Evolutionary conservation across 2,329 filamentous ascomycete species (phyloP).

Genomic region (Diaporthe vaccinii): DNA sequence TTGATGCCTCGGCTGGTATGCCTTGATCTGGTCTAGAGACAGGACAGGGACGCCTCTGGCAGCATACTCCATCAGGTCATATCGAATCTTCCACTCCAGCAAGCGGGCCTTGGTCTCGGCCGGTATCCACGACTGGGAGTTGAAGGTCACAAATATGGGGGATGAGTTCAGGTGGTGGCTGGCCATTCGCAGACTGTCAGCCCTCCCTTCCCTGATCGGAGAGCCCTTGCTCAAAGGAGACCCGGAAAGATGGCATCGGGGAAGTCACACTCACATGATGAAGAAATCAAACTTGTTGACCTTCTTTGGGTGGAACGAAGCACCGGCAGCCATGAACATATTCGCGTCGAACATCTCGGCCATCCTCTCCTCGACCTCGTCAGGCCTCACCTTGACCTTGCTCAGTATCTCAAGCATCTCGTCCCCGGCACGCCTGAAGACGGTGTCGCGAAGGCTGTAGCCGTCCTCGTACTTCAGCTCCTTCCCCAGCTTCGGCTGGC

Average conservation of each 20-base stretch:
- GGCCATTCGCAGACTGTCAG: constrained; percentile 47
- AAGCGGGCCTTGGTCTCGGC: constrained; percentile 74
- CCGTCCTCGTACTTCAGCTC: constrained; percentile 65
- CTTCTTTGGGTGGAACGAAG: constrained; percentile 75
- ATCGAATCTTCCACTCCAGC: constrained; percentile 84
- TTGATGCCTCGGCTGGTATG: constrained; percentile 66
- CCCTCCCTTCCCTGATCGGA: not conserved
- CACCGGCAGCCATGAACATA: constrained; percentile 62
- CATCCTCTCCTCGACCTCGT: constrained; percentile 68
- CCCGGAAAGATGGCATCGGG: not conserved
- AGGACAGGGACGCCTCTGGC: constrained; percentile 75
- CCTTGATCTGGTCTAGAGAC: constrained; percentile 67
- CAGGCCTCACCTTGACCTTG: constrained; percentile 68
- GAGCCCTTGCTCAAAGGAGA: not conserved
- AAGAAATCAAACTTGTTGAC: constrained; percentile 86
- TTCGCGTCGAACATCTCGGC: constrained; percentile 78
- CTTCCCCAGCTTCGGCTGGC: constrained; percentile 67
- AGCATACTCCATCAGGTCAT: constrained; percentile 81
- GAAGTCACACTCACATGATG: constrained; percentile 61
- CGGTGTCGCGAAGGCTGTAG: constrained; percentile 78
- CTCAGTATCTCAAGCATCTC: constrained; percentile 74
- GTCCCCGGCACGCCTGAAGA: constrained; percentile 72
- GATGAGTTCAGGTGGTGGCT: constrained; percentile 82
- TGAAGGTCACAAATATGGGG: constrained; percentile 81
- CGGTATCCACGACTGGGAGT: constrained; percentile 72